These are phyloP conservation scores for Sugiyamaella grinbergsii DNA, from an alignment of 1,139 yeast genomes.

Conservation along the genomic window DNA sequence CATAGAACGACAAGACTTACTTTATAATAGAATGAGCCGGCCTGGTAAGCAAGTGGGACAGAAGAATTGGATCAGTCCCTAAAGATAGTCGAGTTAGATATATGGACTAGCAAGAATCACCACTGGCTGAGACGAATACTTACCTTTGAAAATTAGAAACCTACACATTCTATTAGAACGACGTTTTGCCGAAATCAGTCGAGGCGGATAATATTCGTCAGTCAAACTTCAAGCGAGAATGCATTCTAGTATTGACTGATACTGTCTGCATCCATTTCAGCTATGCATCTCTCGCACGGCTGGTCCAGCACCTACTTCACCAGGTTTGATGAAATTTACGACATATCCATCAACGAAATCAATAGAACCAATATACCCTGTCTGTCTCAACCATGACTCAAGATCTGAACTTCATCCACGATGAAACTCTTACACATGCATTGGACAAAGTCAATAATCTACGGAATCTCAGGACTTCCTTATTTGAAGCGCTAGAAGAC, in stretches of 20 bases:
- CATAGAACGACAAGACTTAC: too few species aligned
- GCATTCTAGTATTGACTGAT: too few species aligned
- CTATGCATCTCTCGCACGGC: constrained; percentile 4
- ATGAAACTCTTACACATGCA: constrained; percentile 3
- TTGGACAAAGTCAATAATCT: not conserved
- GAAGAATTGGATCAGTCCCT: constrained; percentile 76
- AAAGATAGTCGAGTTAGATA: constrained; percentile 1
- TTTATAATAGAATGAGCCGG: constrained; percentile 98
- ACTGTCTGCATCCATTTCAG: too few species aligned
- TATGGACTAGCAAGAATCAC: not conserved
- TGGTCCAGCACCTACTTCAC: not conserved
- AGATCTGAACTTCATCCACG: constrained; percentile 1
- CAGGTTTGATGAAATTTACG: not conserved
- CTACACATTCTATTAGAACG: constrained; percentile 62
- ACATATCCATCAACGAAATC: constrained; percentile 1
- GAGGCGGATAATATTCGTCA: too few species aligned
- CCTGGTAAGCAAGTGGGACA: constrained; percentile 83
- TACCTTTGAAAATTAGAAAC: constrained; percentile 57
- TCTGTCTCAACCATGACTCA: constrained; percentile 8
- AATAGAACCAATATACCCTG: not conserved
- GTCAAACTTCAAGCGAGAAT: too few species aligned
- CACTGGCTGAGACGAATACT: not conserved
- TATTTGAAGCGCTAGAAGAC: not conserved
- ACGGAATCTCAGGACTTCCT: not conserved
- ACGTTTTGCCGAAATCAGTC: too few species aligned